Conservation (phyloP, 257 asterid species). For the Lithospermum erythrorhizon region DNA sequence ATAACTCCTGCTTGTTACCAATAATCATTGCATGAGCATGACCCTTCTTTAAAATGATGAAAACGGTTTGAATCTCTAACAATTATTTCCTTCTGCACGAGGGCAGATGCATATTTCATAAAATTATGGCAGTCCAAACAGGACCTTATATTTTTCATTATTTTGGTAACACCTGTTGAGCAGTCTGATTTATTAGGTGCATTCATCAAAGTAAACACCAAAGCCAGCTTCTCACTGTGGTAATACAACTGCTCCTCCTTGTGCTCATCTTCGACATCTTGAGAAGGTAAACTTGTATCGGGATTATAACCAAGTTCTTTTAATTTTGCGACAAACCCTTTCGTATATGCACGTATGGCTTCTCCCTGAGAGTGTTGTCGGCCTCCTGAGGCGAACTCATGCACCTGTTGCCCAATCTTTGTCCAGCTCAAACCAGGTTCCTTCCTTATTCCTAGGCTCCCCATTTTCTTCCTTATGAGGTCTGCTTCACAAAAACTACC, state of each 20-base stretch:
- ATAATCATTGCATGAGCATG: slow-evolving; percentile 74
- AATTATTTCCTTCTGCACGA: slow-evolving; percentile 39
- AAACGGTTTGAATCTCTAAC: slow-evolving; percentile 77
- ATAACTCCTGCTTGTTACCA: slow-evolving; percentile 26
- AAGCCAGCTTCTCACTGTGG: slow-evolving; percentile 86
- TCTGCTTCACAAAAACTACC: slow-evolving; percentile 42
- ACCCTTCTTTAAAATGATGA: slow-evolving; percentile 59
- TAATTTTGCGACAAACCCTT: slow-evolving; percentile 26
- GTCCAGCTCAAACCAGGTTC: slow-evolving; percentile 88
- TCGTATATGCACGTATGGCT: slow-evolving; percentile 35
- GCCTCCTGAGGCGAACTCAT: slow-evolving; percentile 80
- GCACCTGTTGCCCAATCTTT: slow-evolving; percentile 38
- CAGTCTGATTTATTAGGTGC: slow-evolving; percentile 9
- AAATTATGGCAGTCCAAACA: slow-evolving; percentile 82
- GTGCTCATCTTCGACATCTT: slow-evolving; percentile 80
- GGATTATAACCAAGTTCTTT: slow-evolving; percentile 44
- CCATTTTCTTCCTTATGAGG: slow-evolving; percentile 41
- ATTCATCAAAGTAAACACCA: slow-evolving; percentile 57
- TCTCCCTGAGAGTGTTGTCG: slow-evolving; percentile 37
- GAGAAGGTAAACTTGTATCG: slow-evolving; percentile 39
- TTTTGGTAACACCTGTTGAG: slow-evolving; percentile 27
- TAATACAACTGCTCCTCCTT: slow-evolving; percentile 76
- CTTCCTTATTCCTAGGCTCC: slow-evolving; percentile 41
- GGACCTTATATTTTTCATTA: slow-evolving; percentile 56
- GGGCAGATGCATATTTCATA: slow-evolving; percentile 55